Conservation (phyloP, 2,329 filamentous ascomycete species). For the Neophaeococcomyces aloes region DNA sequence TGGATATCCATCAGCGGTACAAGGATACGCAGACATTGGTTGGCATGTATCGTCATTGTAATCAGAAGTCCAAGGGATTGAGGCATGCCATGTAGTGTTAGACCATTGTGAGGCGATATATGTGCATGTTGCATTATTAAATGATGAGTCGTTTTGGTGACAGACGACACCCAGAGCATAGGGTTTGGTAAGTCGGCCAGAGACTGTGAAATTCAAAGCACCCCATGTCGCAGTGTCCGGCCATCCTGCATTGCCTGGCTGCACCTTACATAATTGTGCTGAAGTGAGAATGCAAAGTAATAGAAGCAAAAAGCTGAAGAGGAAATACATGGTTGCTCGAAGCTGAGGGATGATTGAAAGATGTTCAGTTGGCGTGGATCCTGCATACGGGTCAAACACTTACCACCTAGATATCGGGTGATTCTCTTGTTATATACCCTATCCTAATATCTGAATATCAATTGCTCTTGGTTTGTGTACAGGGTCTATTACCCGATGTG, state of each 20-base stretch:
- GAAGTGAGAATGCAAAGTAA: background rate
- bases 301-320: background rate
- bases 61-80: conserved; percentile 32
- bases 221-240: conserved; percentile 29
- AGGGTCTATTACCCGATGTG: no score
- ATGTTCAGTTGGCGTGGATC: no score
- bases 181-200: conserved; percentile 27
- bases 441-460: no score
- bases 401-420: no score
- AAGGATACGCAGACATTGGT: conserved; percentile 25
- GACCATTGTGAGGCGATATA: conserved; percentile 25
- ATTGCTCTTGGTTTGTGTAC: no score
- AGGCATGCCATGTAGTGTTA: conserved; percentile 30
- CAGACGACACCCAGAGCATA: conserved; percentile 38
- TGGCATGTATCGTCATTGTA: conserved; percentile 44
- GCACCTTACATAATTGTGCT: conserved; percentile 15
- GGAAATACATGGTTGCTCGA: background rate
- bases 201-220: conserved; percentile 28
- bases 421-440: no score
- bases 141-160: conserved; percentile 28
- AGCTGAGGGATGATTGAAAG: no score
- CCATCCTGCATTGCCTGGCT: conserved; percentile 24
- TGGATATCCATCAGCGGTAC: conserved; percentile 26
- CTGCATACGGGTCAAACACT: no score
- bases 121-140: conserved; percentile 27